A percentile compares a stretch with the other conserved stretches of the same genome.
phyloP scores from a whole-genome alignment of 768 basidiomycete species.

The Macrolepiota fuliginosa region DNA sequence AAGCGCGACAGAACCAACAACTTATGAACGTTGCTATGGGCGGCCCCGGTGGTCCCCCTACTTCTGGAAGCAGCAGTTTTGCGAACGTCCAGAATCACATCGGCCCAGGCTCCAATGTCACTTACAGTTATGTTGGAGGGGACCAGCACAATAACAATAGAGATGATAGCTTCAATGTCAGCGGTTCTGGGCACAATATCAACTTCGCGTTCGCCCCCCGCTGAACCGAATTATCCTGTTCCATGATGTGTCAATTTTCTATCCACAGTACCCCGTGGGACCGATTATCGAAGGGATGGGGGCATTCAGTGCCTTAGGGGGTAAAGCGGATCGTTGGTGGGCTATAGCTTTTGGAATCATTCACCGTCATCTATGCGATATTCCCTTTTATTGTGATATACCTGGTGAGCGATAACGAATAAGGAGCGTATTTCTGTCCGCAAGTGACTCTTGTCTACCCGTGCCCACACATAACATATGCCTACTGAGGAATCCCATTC shows the following conservation, averaged over 20 bases:
- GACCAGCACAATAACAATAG: not conserved
- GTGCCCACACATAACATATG: too few relatives aligned
- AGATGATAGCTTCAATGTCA: conserved; percentile 4
- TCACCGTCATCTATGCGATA: too few relatives aligned
- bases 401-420: too few relatives aligned
- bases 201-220: not conserved
- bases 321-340: too few relatives aligned
- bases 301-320: not conserved
- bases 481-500: too few relatives aligned
- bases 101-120: not conserved
- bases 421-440: too few relatives aligned
- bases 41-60: not conserved
- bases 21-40: not conserved
- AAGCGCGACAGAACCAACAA: not conserved
- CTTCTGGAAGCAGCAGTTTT: not conserved
- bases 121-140: not conserved
- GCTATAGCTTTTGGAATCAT: too few relatives aligned
- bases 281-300: not conserved
- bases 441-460: too few relatives aligned
- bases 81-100: not conserved
- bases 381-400: too few relatives aligned
- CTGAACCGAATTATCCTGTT: not conserved
- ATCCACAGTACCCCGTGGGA: not conserved
- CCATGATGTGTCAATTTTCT: not conserved
- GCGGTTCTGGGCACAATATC: not conserved